A percentile compares a stretch with the other conserved stretches of the same genome.
These are phyloP conservation scores for Dryas integrifolia DNA, from an alignment of 331 rosid species.

Conservation along the genomic window DNA sequence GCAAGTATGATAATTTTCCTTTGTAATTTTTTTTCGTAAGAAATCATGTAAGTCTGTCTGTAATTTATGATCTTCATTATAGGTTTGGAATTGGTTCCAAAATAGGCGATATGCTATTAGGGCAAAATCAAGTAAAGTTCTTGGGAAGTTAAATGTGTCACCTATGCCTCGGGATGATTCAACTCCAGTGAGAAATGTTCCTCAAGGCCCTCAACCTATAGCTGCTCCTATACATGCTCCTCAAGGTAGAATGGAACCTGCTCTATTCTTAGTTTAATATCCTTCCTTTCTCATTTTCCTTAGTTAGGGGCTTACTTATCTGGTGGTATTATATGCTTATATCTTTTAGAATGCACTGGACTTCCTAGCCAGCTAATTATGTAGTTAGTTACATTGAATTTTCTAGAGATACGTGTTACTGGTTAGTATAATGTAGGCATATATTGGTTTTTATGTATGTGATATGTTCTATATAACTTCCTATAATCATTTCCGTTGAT, in stretches of 20 bases:
- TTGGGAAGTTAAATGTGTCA: constrained; percentile 79
- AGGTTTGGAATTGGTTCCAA: constrained; percentile 99
- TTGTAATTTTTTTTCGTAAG: neutral
- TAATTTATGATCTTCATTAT: constrained; percentile 29
- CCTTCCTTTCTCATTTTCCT: constrained; percentile 15
- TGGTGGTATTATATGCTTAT: neutral
- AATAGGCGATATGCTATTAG: constrained; percentile 93
- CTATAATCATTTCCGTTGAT: neutral
- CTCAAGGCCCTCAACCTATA: constrained; percentile 67
- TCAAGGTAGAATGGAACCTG: constrained; percentile 50
- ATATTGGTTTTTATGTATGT: neutral
- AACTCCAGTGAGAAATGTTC: constrained; percentile 53
- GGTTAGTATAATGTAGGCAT: neutral
- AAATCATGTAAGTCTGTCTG: constrained; percentile 27
- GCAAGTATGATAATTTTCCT: constrained; percentile 58
- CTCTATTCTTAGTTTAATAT: constrained; percentile 8
- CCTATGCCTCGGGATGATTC: constrained; percentile 74
- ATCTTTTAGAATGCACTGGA: neutral
- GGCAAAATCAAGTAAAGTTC: constrained; percentile 76
- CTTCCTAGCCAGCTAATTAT: neutral
- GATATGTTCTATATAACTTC: neutral
- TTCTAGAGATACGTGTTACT: neutral
- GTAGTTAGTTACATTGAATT: neutral
- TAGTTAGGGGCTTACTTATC: neutral
- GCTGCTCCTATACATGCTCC: constrained; percentile 60